phyloP scores from a whole-genome alignment of 495 filamentous ascomycete genomes.

The Penicillium macrosclerotiorum region DNA sequence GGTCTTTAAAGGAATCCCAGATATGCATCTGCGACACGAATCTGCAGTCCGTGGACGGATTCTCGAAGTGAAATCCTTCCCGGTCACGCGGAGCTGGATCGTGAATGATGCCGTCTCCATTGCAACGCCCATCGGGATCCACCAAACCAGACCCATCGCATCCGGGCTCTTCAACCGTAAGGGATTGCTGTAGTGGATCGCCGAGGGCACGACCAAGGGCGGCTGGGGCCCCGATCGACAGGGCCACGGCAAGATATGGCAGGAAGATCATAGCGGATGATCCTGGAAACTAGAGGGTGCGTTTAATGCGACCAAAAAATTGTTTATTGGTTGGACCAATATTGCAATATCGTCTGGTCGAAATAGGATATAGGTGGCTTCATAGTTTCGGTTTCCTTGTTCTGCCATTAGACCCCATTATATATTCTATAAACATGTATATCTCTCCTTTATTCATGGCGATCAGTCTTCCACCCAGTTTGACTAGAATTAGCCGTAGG shows the following conservation, averaged over 20 bases:
- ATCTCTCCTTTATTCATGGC: too few species aligned
- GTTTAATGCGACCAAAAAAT: too few species aligned
- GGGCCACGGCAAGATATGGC: slow-evolving; percentile 11
- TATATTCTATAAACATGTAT: too few species aligned
- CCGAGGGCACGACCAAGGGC: neutral
- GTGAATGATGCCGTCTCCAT: slow-evolving; percentile 22
- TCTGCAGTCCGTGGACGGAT: slow-evolving; percentile 33
- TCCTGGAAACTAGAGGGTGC: too few species aligned
- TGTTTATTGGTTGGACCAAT: too few species aligned
- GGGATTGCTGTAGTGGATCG: neutral
- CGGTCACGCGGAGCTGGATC: slow-evolving; percentile 18
- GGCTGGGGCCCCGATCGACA: slow-evolving; percentile 11
- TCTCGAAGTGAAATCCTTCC: slow-evolving; percentile 36
- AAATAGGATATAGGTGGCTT: too few species aligned
- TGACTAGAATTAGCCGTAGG: too few species aligned
- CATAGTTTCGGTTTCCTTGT: too few species aligned
- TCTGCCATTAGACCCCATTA: too few species aligned
- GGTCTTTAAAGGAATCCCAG: slow-evolving; percentile 36
- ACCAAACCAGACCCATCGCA: slow-evolving; percentile 24
- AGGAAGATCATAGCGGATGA: slow-evolving; percentile 10
- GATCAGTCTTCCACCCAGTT: too few species aligned
- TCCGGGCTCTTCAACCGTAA: slow-evolving; percentile 8
- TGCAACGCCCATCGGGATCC: slow-evolving; percentile 24
- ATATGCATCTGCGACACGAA: slow-evolving; percentile 38
- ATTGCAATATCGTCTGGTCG: too few species aligned